Evolutionary conservation across 805 yeast genomes (phyloP), one percentile per base, ranked within the genome.

Genomic region (Limtongozyma cylindracea): DNA sequence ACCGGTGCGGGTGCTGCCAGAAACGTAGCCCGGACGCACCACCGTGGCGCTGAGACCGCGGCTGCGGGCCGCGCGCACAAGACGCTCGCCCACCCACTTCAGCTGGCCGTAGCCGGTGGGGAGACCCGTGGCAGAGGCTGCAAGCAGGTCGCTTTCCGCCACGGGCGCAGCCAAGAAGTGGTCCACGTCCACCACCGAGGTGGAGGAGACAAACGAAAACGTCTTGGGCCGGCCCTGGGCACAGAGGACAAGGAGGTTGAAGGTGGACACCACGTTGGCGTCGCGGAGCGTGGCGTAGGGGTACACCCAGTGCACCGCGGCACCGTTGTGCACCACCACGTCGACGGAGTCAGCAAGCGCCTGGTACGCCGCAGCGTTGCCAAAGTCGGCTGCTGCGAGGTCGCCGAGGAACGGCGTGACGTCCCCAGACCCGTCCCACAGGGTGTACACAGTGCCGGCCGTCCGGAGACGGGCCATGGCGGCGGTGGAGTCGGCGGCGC

Each of bases 291-390:
- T 76, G 21, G 71, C 49, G 47, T 88, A 88, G 13, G 98, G 96
- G 43, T 74, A 88, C 2, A 82, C 94, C 99, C 99, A 88, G 44
- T 88, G 98, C 18, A 88, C 99, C 29, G 82, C 55, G 10, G 99
- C 99, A 52, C 96, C 98, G 34, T 88, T 88, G 45, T 88, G 99
- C 29, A 88, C 62, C 23, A 88, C 67, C 3, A 70, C 69, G 43
- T 91, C 98, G 26, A 84, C 53, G 1, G 51, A 46, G 10, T 59
- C 43, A 7, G 64, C 48, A 27, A 88, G 56, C 6, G 35, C 21
- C 2, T 31, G 20, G 91, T 93, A 88, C 16, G 50, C 47, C 3
- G 34, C 41, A 17, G 56, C 54, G 10, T 47, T 31, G 0, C 95
- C 98, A 39, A 88, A 69, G 20, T 70, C 55, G n/a, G 56, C 47